Conservation (phyloP, 371 early-diverging fungal genomes). For the Choanephora cucurbitarum region DNA sequence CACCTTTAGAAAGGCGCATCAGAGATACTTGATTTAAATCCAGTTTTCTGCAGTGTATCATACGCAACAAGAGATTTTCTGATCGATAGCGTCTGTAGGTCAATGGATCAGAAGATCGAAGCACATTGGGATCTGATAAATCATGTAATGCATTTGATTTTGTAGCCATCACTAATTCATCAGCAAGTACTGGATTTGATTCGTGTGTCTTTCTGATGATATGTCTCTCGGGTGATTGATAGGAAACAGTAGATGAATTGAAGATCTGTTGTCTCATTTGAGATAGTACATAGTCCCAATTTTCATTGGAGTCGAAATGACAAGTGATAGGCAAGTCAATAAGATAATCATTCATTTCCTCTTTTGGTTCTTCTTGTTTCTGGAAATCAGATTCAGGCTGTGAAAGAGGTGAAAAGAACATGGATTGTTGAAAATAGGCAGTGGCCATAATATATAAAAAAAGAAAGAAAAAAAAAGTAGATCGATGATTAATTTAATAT, state of each 20-base stretch:
- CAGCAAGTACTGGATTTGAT: not conserved
- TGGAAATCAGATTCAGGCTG: no score
- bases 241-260: constrained; percentile 25
- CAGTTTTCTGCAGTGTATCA: constrained; percentile 28
- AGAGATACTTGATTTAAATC: constrained; percentile 26
- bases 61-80: constrained; percentile 35
- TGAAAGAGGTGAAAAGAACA: no score
- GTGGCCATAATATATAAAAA: no score
- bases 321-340: no score
- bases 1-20: constrained; percentile 40
- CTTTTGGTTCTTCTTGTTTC: no score
- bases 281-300: no score
- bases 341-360: no score
- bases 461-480: no score
- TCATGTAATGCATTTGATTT: not conserved
- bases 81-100: constrained; percentile 37
- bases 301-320: no score
- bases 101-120: constrained; percentile 13
- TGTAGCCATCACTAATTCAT: not conserved
- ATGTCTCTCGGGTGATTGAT: constrained; percentile 30
- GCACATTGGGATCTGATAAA: constrained; percentile 1
- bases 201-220: constrained; percentile 14
- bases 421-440: no score
- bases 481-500: no score
- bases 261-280: constrained; percentile 35